Evolutionary conservation across 1,139 yeast genomes (phyloP), one percentile per base, ranked within the genome.

Genomic region (Diutina catenulata): DNA sequence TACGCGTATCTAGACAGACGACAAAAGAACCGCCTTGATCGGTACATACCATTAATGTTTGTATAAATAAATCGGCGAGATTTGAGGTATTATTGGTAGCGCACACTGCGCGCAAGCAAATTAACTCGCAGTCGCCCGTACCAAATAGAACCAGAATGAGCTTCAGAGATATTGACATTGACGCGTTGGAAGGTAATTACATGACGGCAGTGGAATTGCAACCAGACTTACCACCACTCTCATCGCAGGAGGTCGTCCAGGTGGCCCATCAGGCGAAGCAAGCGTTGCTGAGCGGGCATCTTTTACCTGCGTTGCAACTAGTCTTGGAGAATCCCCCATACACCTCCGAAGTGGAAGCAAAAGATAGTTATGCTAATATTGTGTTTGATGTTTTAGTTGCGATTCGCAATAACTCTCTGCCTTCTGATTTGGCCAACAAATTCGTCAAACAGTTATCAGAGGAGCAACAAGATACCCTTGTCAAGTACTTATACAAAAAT

Each of bases 91-190:
- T n/a, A n/a, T n/a, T n/a, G n/a, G n/a, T n/a, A n/a, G n/a, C n/a
- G n/a, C n/a, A n/a, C n/a, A n/a, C n/a, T n/a, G n/a, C n/a, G n/a
- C n/a, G n/a, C n/a, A n/a, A n/a, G n/a, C n/a, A n/a, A n/a, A n/a
- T n/a, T n/a, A n/a, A n/a, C n/a, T n/a, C n/a, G n/a, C n/a, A n/a
- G n/a, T n/a, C n/a, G n/a, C n/a, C n/a, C n/a, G n/a, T n/a, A n/a
- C n/a, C n/a, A 22, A 22, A 7, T 22, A 7, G 15, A 18, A 47
- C 39, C 41, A 62, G 62, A 67, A 65, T 60, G 42, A 66, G 68
- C 52, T 61, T 74, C 74, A 71, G 98, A 71, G 76, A 88, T 69
- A 83, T 88, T 49, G 95, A 91, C 56, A 78, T 91, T 42, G 97
- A 91, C 59, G 84, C 87, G 19, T 76, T 77, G 50, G 96, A 88